Percentiles rank a stretch among this genome's conserved stretches.
Conservation (phyloP, 345 rosid species). For the Capsella bursapastoris region DNA sequence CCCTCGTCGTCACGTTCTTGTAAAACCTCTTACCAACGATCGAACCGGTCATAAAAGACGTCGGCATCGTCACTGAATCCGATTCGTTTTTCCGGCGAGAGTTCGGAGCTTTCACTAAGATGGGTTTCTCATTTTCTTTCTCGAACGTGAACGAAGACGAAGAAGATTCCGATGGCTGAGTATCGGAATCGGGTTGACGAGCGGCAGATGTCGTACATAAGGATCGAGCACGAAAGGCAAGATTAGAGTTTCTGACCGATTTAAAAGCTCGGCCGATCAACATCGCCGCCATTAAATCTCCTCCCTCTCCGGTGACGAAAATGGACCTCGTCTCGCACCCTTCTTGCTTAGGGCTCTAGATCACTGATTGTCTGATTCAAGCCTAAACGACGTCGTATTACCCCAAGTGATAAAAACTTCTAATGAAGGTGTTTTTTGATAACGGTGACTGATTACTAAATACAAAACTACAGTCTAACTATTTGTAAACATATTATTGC, state of each 20-base stretch:
- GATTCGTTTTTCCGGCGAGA: conserved; percentile 38
- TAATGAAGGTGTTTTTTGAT: neutral
- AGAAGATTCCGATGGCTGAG: conserved; percentile 44
- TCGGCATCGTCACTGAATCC: conserved; percentile 82
- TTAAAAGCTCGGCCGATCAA: conserved; percentile 53
- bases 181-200: conserved; percentile 49
- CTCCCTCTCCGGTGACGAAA: conserved; percentile 23
- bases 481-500: no score
- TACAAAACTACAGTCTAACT: no score
- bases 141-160: conserved; percentile 51
- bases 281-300: conserved; percentile 39
- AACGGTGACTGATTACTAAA: no score
- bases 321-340: neutral
- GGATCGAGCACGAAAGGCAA: conserved; percentile 44
- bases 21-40: conserved; percentile 87
- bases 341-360: conserved; percentile 28
- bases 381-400: neutral
- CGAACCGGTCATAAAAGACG: conserved; percentile 94
- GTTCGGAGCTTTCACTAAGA: conserved; percentile 54
- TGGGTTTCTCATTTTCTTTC: conserved; percentile 45
- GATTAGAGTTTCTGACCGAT: conserved; percentile 40
- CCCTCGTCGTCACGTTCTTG: conserved; percentile 76
- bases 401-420: neutral
- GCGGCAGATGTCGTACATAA: conserved; percentile 51
- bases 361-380: neutral